Percentiles rank a stretch among this genome's conserved stretches.
These are phyloP conservation scores for Eimeria necatrix DNA, from an alignment of 169 alveolate genomes.

Conservation along the genomic window DNA sequence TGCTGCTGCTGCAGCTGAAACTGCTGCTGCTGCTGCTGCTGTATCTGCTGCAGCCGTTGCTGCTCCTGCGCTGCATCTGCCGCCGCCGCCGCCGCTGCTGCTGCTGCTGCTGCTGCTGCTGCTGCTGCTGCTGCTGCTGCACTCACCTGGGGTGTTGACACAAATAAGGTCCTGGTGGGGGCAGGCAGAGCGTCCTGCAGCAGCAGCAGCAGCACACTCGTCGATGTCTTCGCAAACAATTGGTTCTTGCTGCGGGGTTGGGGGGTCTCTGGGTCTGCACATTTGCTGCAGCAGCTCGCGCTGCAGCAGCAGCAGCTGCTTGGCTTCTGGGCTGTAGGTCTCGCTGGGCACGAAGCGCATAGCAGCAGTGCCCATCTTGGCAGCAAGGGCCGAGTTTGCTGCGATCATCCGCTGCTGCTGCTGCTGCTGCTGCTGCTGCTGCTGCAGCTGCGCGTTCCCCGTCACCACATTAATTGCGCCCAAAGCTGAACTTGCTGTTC, in stretches of 20 bases:
- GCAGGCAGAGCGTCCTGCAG: constrained; percentile 30
- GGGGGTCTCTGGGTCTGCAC: not conserved
- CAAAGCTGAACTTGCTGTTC: not conserved
- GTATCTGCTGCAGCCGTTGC: not conserved
- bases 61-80: constrained; percentile 6
- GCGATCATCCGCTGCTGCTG: not conserved
- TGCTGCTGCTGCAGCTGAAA: constrained; percentile 4
- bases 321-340: not conserved
- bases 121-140: not conserved
- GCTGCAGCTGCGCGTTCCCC: not conserved
- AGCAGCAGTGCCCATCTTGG: not conserved
- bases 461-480: not conserved
- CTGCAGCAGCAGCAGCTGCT: constrained; percentile 40
- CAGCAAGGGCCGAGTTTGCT: not conserved
- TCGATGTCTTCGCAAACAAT: constrained; percentile 35
- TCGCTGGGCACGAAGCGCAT: not conserved
- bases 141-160: constrained; percentile 54
- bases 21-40: too few relatives aligned
- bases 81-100: not conserved
- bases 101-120: not conserved
- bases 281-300: constrained; percentile 33
- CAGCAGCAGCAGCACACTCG: constrained; percentile 23
- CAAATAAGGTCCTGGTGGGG: not conserved
- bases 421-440: constrained; percentile 26
- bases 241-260: not conserved